A percentile compares a stretch with the other conserved stretches of the same genome.
Evolutionary conservation across 805 yeast species (phyloP).

Genomic region (Saccharomycopsis fermentans): DNA sequence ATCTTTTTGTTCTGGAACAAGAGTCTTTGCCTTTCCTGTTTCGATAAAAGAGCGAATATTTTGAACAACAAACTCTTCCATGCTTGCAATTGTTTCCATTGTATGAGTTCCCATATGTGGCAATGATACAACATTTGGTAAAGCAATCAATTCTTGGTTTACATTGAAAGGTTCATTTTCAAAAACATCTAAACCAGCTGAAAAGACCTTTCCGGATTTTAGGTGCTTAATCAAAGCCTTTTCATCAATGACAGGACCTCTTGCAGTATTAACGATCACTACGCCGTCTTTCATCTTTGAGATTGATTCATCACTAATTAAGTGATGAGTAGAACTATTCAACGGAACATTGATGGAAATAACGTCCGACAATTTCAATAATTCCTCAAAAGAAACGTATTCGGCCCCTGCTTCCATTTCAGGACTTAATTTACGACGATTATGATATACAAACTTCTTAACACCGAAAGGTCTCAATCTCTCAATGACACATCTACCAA

Average conservation of each 20-base stretch:
- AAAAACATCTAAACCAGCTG: conserved; percentile 68
- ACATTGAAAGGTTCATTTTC: conserved; percentile 60
- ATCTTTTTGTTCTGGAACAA: conserved; percentile 69
- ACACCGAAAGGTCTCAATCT: conserved; percentile 73
- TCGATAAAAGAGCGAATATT: conserved; percentile 51
- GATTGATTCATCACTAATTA: conserved; percentile 50
- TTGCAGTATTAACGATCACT: conserved; percentile 63
- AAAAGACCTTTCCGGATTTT: conserved; percentile 51
- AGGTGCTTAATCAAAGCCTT: conserved; percentile 43
- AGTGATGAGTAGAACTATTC: conserved; percentile 60
- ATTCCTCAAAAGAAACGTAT: conserved; percentile 62
- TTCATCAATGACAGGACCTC: conserved; percentile 79
- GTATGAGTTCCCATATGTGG: conserved; percentile 90
- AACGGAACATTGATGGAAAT: conserved; percentile 71
- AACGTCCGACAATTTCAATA: conserved; percentile 54
- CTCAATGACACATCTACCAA: conserved; percentile 71
- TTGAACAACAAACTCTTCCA: conserved; percentile 72
- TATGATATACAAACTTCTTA: conserved; percentile 57
- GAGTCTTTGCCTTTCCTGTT: conserved; percentile 58
- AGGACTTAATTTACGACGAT: conserved; percentile 46
- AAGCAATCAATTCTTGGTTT: conserved; percentile 46
- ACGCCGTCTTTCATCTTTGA: conserved; percentile 70
- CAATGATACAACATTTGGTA: conserved; percentile 63
- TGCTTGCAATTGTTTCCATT: conserved; percentile 58
- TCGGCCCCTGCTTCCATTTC: conserved; percentile 63